Percentiles rank a stretch among this genome's conserved stretches.
Conservation (phyloP, 148 eudicot genomes). For the Limonium bicolor region DNA sequence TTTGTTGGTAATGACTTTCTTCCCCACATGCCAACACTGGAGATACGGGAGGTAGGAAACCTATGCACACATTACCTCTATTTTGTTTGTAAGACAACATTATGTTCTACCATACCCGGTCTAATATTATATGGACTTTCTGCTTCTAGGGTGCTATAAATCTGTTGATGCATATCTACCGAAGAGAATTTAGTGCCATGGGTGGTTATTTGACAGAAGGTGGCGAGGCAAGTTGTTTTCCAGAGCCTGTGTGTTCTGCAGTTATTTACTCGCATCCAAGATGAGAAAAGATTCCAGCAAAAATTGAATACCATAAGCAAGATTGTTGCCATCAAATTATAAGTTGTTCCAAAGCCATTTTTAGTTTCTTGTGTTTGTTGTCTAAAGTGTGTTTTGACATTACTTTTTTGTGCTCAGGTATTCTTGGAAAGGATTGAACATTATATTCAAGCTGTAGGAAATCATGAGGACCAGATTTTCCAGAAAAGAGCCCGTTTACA, state of each 20-base stretch:
- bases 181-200: constrained; percentile 68
- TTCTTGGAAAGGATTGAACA: constrained; percentile 82
- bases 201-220: constrained; percentile 99
- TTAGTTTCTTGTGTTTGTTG: neutral
- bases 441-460: constrained; percentile 78
- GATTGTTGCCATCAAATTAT: too few relatives aligned
- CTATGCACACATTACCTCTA: too few relatives aligned
- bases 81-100: too few relatives aligned
- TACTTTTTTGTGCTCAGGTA: constrained; percentile 27
- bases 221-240: constrained; percentile 68
- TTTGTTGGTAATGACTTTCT: constrained; percentile 99
- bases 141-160: constrained; percentile 80
- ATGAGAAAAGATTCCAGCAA: too few relatives aligned
- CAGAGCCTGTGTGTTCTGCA: neutral
- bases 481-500: constrained; percentile 80
- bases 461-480: constrained; percentile 83
- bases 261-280: too few relatives aligned
- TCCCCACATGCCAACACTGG: constrained; percentile 98
- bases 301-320: too few relatives aligned
- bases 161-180: constrained; percentile 73
- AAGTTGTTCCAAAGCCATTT: too few relatives aligned
- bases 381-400: neutral
- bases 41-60: constrained; percentile 93
- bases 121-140: constrained; percentile 1
- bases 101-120: too few relatives aligned